Conservation (phyloP, 108 stramenopile species). For the Aurantiochytrium sp. region DNA sequence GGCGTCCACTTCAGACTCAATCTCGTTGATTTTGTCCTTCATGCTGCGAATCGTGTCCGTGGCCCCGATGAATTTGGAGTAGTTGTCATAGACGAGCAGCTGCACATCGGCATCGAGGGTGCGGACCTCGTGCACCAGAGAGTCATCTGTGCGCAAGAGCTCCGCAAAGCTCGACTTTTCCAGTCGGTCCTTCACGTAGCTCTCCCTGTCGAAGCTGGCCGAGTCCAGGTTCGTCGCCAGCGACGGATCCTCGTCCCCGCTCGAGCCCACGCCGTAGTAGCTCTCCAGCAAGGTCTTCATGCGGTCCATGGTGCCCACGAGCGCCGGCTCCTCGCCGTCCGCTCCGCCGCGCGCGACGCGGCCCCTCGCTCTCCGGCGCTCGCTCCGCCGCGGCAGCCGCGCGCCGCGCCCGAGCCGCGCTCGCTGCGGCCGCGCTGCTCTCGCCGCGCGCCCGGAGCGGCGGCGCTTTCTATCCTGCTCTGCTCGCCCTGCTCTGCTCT, state of each 20-base stretch:
- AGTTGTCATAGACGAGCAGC: slow-evolving; percentile 97
- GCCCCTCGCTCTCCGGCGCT: no score
- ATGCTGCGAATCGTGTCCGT: slow-evolving; percentile 85
- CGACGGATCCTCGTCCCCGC: neutral
- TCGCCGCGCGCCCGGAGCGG: no score
- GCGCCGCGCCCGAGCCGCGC: no score
- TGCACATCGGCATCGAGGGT: slow-evolving; percentile 89
- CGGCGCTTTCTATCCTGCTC: no score
- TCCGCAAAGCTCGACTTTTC: slow-evolving; percentile 26
- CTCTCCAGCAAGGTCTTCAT: slow-evolving; percentile 7
- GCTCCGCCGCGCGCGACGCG: no score
- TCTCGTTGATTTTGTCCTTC: slow-evolving; percentile 48
- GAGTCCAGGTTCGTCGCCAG: slow-evolving; percentile 31
- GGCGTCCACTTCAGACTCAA: slow-evolving; percentile 41
- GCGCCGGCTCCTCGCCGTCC: no score
- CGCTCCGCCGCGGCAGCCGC: no score
- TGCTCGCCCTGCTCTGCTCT: no score
- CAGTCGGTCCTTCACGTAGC: slow-evolving; percentile 35
- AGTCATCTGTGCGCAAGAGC: slow-evolving; percentile 36
- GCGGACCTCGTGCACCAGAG: slow-evolving; percentile 39
- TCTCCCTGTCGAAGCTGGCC: slow-evolving; percentile 35
- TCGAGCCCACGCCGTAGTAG: slow-evolving; percentile 10
- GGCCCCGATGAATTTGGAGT: slow-evolving; percentile 94
- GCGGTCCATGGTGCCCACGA: neutral
- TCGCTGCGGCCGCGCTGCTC: no score